Percentiles rank a stretch among this genome's conserved stretches.
Conservation (phyloP, 2,329 filamentous ascomycete species). For the Helminthosporium solani region DNA sequence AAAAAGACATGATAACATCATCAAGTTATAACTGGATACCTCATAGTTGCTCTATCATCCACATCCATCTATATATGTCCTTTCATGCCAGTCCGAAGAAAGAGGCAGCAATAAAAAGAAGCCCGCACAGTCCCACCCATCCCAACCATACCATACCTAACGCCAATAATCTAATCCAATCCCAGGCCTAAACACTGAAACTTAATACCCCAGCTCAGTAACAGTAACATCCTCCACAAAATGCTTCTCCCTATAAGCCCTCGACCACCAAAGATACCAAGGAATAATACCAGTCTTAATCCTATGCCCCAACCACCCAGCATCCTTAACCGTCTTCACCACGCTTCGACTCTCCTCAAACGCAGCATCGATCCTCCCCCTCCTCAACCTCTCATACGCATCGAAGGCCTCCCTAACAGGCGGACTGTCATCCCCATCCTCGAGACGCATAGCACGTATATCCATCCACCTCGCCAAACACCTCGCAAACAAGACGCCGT, state of each 20-base stretch:
- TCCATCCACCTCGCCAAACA: slow-evolving; percentile 48
- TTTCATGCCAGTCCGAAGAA: too few relatives aligned
- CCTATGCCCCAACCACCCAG: slow-evolving; percentile 47
- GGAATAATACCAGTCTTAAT: slow-evolving; percentile 50
- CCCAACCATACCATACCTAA: too few relatives aligned
- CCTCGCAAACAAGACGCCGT: slow-evolving; percentile 52
- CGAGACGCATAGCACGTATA: slow-evolving; percentile 20
- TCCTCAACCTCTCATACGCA: slow-evolving; percentile 50
- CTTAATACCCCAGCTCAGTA: slow-evolving; percentile 41
- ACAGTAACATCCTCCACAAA: slow-evolving; percentile 50
- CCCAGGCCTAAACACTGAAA: too few relatives aligned
- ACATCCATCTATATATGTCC: too few relatives aligned
- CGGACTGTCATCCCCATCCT: slow-evolving; percentile 6
- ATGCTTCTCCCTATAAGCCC: slow-evolving; percentile 44
- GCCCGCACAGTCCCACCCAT: too few relatives aligned
- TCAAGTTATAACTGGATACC: too few relatives aligned
- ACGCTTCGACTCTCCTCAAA: slow-evolving; percentile 51
- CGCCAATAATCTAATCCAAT: too few relatives aligned
- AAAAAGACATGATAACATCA: too few relatives aligned
- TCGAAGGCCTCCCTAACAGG: slow-evolving; percentile 49
- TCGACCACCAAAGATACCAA: slow-evolving; percentile 51
- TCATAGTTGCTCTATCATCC: too few relatives aligned
- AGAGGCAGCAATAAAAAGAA: too few relatives aligned
- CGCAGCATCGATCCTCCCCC: slow-evolving; percentile 47
- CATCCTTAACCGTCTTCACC: slow-evolving; percentile 48